A percentile compares a stretch with the other conserved stretches of the same genome.
Evolutionary conservation across 345 rosid genomes (phyloP).

Genomic region (Schrenkiella parvula): DNA sequence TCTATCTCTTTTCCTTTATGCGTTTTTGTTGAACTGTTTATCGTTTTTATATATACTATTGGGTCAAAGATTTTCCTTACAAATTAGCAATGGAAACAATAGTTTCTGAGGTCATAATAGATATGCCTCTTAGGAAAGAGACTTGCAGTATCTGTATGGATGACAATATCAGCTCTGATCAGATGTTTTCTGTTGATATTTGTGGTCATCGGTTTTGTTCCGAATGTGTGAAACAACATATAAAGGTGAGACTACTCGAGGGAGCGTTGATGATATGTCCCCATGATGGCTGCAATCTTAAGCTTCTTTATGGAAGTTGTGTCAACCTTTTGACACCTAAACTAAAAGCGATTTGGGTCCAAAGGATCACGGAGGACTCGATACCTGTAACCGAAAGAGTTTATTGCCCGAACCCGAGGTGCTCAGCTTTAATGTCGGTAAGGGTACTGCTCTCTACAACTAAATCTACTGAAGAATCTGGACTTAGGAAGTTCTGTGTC

Average conservation of each 20-base stretch:
- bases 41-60: too few species aligned
- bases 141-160: constrained; percentile 28
- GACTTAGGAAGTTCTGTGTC: too few species aligned
- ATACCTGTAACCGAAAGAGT: constrained; percentile 41
- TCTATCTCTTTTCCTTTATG: too few species aligned
- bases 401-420: not conserved
- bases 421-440: constrained; percentile 6
- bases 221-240: too few species aligned
- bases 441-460: constrained; percentile 8
- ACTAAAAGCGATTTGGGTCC: constrained; percentile 38
- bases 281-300: constrained; percentile 49
- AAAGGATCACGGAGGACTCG: constrained; percentile 50
- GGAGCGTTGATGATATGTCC: constrained; percentile 56
- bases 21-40: too few species aligned
- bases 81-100: too few species aligned
- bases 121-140: too few species aligned
- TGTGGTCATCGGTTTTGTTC: constrained; percentile 19
- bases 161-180: too few species aligned
- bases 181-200: constrained; percentile 35
- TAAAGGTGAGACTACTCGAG: constrained; percentile 17
- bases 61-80: too few species aligned
- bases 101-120: too few species aligned
- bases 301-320: constrained; percentile 42
- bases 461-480: not conserved
- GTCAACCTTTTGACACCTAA: constrained; percentile 49